phyloP scores from a whole-genome alignment of 768 basidiomycete species.

The Rhodotorula sphaerocarpa region DNA sequence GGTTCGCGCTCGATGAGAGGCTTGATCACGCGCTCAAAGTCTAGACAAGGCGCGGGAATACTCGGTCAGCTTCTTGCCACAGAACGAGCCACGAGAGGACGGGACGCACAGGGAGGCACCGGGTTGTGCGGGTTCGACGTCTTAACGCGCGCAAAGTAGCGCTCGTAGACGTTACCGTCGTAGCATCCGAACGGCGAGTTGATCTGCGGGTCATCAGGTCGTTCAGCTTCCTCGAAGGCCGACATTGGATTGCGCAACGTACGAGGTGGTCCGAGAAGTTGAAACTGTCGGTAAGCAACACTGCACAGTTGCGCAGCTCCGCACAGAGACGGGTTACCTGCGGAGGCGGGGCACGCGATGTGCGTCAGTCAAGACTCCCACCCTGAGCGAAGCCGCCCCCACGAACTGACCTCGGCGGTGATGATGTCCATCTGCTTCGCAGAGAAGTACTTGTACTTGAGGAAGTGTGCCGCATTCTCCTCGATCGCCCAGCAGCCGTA shows the following conservation, averaged over 20 bases:
- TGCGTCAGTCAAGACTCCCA: not conserved
- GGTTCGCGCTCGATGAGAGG: constrained; percentile 46
- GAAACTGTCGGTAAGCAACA: constrained; percentile 40
- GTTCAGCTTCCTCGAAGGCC: not conserved
- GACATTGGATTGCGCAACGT: too few species aligned
- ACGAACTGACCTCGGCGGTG: constrained; percentile 12
- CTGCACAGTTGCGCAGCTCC: constrained; percentile 36
- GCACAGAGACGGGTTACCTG: constrained; percentile 39
- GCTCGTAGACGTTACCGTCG: constrained; percentile 47
- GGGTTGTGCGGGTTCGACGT: constrained; percentile 46
- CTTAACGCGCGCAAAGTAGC: constrained; percentile 47
- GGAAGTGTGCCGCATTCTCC: constrained; percentile 46
- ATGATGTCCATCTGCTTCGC: constrained; percentile 38
- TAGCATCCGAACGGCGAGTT: constrained; percentile 48
- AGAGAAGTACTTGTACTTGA: constrained; percentile 44
- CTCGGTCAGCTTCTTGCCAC: not conserved
- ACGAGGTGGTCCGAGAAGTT: constrained; percentile 39
- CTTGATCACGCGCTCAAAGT: constrained; percentile 48
- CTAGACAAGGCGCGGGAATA: not conserved
- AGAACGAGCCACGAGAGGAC: not conserved
- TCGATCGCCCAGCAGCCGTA: constrained; percentile 48
- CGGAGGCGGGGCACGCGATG: not conserved
- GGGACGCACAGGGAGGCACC: constrained; percentile 42
- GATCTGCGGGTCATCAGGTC: constrained; percentile 39
- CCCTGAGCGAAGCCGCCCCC: not conserved